Conservation (phyloP, 768 basidiomycete genomes). For the Termitomyces sp. region DNA sequence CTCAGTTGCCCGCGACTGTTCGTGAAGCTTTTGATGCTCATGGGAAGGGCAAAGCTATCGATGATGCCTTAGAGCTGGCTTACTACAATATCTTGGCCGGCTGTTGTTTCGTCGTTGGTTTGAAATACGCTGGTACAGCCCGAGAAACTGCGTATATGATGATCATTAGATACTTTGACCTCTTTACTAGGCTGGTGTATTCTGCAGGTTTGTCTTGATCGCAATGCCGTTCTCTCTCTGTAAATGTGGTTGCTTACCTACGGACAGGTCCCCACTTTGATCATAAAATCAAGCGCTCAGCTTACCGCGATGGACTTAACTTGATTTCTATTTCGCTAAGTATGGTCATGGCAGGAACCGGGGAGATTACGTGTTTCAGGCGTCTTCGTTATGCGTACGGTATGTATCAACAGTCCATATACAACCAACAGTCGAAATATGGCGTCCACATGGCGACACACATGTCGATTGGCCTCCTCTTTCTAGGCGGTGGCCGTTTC, state of each 20-base stretch:
- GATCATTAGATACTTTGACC: slow-evolving; percentile 77
- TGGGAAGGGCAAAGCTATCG: slow-evolving; percentile 41
- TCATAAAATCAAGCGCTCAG: slow-evolving; percentile 81
- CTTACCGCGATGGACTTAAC: slow-evolving; percentile 83
- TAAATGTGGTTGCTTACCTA: slow-evolving; percentile 1
- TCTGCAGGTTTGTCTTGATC: slow-evolving; percentile 48
- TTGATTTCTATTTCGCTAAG: slow-evolving; percentile 81
- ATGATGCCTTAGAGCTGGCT: slow-evolving; percentile 79
- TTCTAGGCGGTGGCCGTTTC: slow-evolving; percentile 89
- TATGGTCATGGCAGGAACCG: slow-evolving; percentile 97
- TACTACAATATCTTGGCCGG: slow-evolving; percentile 91
- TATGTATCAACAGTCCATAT: slow-evolving; percentile 62
- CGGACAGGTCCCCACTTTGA: slow-evolving; percentile 71
- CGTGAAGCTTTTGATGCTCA: slow-evolving; percentile 51
- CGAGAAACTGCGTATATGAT: slow-evolving; percentile 82
- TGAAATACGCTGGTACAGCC: slow-evolving; percentile 94
- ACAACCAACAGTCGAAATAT: slow-evolving; percentile 67
- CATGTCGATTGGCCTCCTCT: slow-evolving; percentile 85
- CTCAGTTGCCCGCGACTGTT: slow-evolving; percentile 68
- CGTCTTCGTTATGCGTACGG: slow-evolving; percentile 88
- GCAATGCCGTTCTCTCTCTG: neutral
- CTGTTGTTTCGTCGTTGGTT: slow-evolving; percentile 83
- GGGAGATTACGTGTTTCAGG: slow-evolving; percentile 85
- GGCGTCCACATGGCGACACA: slow-evolving; percentile 89
- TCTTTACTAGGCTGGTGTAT: slow-evolving; percentile 67